A percentile compares a stretch with the other conserved stretches of the same genome.
phyloP scores from a whole-genome alignment of 2,329 filamentous ascomycete species.

The Cercospora sp. region DNA sequence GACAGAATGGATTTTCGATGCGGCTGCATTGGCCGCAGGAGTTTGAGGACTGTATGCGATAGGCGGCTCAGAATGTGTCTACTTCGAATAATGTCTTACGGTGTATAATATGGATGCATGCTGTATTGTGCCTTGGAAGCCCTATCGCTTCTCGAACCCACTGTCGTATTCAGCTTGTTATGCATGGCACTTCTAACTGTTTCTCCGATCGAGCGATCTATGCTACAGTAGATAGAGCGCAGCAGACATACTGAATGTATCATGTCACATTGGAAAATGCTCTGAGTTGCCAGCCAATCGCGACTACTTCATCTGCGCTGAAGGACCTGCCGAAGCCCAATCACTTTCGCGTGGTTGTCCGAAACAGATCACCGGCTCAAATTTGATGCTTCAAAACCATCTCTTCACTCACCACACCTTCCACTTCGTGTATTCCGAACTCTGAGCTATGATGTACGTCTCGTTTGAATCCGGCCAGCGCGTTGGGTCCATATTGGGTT shows the following conservation, averaged over 20 bases:
- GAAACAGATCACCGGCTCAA: neutral
- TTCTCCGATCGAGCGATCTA: neutral
- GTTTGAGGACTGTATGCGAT: neutral
- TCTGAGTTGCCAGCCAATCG: neutral
- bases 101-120: neutral
- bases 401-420: neutral
- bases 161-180: neutral
- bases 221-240: neutral
- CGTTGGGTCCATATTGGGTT: neutral
- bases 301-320: neutral
- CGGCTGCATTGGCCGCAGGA: neutral
- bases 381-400: neutral
- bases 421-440: neutral
- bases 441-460: neutral
- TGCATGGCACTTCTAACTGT: neutral
- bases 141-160: neutral
- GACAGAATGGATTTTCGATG: neutral
- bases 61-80: neutral
- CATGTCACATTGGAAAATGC: neutral
- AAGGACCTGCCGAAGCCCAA: neutral
- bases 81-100: conserved; percentile 7
- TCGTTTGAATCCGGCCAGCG: neutral
- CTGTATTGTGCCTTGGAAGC: neutral
- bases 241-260: neutral
- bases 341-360: neutral